A percentile compares a stretch with the other conserved stretches of the same genome.
Conservation (phyloP, 257 asterid species). For the Linderniella brevidens region DNA sequence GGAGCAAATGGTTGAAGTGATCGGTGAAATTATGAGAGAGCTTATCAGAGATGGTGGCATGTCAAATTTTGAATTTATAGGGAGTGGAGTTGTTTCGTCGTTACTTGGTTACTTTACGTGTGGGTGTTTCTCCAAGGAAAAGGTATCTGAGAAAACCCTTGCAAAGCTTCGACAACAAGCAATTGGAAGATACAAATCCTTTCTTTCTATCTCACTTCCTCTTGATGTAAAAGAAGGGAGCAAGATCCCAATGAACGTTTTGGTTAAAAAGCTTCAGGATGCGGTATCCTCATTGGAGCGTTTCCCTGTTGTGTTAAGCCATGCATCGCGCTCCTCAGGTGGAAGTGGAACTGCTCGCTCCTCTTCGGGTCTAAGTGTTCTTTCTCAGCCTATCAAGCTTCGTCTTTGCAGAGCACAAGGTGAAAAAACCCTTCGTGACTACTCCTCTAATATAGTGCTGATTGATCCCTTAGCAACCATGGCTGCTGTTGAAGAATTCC, state of each 20-base stretch:
- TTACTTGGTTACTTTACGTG: slow-evolving; percentile 78
- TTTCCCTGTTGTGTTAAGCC: slow-evolving; percentile 89
- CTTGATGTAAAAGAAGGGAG: slow-evolving; percentile 23
- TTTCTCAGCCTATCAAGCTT: slow-evolving; percentile 83
- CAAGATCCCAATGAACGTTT: slow-evolving; percentile 51
- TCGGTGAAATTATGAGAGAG: slow-evolving; percentile 70
- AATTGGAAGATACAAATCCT: slow-evolving; percentile 64
- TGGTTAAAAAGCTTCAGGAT: slow-evolving; percentile 87
- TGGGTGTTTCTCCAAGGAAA: slow-evolving; percentile 72
- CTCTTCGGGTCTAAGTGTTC: slow-evolving; percentile 84
- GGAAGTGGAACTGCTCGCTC: slow-evolving; percentile 48
- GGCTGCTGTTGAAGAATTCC: slow-evolving; percentile 89
- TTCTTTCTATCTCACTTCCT: slow-evolving; percentile 75
- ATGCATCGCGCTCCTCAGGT: slow-evolving; percentile 59
- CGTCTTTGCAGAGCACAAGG: slow-evolving; percentile 95
- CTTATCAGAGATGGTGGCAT: slow-evolving; percentile 86
- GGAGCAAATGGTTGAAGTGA: slow-evolving; percentile 50
- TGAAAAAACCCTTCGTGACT: slow-evolving; percentile 92
- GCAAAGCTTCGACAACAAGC: slow-evolving; percentile 78
- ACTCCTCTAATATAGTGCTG: slow-evolving; percentile 84
- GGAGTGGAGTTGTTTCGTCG: slow-evolving; percentile 84
- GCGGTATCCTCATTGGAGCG: slow-evolving; percentile 89
- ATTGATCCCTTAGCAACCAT: slow-evolving; percentile 92
- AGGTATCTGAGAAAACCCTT: slow-evolving; percentile 49
- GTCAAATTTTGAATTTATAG: slow-evolving; percentile 90